These are phyloP conservation scores for Emericellopsis cladophorae DNA, from an alignment of 2,329 filamentous ascomycete species.

Conservation along the genomic window DNA sequence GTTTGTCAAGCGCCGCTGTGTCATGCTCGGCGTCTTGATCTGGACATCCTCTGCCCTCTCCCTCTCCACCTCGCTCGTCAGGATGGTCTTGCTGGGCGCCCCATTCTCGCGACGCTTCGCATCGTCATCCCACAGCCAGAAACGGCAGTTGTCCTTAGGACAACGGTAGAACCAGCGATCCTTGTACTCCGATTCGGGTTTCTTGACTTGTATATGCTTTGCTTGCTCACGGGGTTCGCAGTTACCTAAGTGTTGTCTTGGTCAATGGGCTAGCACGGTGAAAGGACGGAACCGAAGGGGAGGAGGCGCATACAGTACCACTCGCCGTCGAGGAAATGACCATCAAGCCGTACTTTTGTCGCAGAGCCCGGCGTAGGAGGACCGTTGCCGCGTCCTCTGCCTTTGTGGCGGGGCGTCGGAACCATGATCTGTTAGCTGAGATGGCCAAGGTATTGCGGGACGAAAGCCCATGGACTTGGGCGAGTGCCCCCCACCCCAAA, in stretches of 20 bases:
- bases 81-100: conserved; percentile 1
- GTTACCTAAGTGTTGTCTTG: conserved; percentile 21
- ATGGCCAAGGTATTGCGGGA: too few relatives aligned
- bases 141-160: conserved; percentile 21
- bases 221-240: conserved; percentile 26
- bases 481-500: too few relatives aligned
- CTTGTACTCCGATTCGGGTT: conserved; percentile 19
- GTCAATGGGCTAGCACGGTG: not conserved
- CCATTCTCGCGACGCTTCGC: conserved; percentile 17
- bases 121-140: conserved; percentile 31
- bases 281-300: not conserved
- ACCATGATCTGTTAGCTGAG: too few relatives aligned
- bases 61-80: conserved; percentile 1
- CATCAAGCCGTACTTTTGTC: conserved; percentile 17
- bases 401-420: too few relatives aligned
- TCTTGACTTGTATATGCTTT: conserved; percentile 20
- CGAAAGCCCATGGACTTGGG: too few relatives aligned
- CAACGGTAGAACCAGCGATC: conserved; percentile 31
- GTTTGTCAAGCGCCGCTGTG: not conserved
- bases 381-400: too few relatives aligned
- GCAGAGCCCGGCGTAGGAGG: conserved; percentile 9
- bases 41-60: not conserved
- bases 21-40: not conserved
- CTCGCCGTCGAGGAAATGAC: conserved; percentile 16
- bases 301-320: conserved; percentile 22